Evolutionary conservation across 192 early-diverging fungal genomes (phyloP).

Genomic region (Backusella psychrophila): DNA sequence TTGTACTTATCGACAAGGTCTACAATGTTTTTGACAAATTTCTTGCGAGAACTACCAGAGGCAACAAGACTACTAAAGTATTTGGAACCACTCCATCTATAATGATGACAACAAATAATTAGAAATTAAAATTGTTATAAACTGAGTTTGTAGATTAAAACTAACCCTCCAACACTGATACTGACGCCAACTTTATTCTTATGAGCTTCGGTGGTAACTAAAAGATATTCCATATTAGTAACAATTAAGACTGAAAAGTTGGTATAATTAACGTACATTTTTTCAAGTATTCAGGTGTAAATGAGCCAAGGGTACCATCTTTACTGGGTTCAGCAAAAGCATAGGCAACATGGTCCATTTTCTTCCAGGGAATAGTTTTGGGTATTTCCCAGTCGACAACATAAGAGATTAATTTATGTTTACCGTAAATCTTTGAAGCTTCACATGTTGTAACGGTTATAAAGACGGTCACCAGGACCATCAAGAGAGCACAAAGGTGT

Average conservation of each 20-base stretch:
- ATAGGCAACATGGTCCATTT: conserved; percentile 59
- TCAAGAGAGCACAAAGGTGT: neutral
- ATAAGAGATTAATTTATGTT: conserved; percentile 8
- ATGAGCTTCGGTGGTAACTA: conserved; percentile 29
- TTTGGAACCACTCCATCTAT: conserved; percentile 37
- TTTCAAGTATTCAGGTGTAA: neutral
- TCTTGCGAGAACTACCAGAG: conserved; percentile 24
- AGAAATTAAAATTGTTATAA: neutral
- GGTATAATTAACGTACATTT: neutral
- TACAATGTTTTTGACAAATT: conserved; percentile 37
- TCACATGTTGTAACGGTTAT: neutral
- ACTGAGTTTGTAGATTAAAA: neutral
- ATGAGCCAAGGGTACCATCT: conserved; percentile 9
- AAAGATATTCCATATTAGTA: neutral
- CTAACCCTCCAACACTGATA: conserved; percentile 35
- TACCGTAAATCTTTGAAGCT: conserved; percentile 7
- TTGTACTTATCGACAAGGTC: conserved; percentile 37
- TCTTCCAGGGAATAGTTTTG: conserved; percentile 30
- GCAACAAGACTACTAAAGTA: conserved; percentile 26
- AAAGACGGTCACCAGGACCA: neutral
- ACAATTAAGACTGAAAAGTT: neutral
- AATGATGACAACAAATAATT: conserved; percentile 6
- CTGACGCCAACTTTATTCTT: conserved; percentile 17
- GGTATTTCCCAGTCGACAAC: conserved; percentile 28
- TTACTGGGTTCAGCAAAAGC: conserved; percentile 49